phyloP scores from a whole-genome alignment of 306 rosid species.

The Acacia crassicarpa region DNA sequence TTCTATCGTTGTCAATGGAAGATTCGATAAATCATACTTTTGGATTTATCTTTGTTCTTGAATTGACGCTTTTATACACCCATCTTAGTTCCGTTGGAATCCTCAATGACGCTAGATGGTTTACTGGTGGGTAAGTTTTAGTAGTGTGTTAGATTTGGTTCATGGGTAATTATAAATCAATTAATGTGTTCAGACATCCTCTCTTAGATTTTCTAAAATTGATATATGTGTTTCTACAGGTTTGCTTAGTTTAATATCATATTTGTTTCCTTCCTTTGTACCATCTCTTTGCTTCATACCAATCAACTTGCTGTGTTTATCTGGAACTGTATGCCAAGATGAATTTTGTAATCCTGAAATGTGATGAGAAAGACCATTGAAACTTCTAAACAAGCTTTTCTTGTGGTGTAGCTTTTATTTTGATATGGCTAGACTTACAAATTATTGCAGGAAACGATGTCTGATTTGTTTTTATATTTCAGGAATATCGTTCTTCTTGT shows the following conservation, averaged over 20 bases:
- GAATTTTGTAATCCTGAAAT: slow-evolving; percentile 5
- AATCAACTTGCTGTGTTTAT: background rate
- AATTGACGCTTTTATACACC: slow-evolving; percentile 24
- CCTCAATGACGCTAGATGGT: slow-evolving; percentile 30
- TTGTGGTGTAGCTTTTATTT: background rate
- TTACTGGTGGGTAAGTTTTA: slow-evolving; percentile 28
- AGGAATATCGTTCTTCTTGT: slow-evolving; percentile 27
- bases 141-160: background rate
- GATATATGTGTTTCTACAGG: background rate
- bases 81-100: slow-evolving; percentile 25
- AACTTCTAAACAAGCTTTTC: slow-evolving; percentile 16
- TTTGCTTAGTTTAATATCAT: background rate
- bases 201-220: slow-evolving; percentile 28
- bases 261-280: background rate
- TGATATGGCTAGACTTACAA: slow-evolving; percentile 4
- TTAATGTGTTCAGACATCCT: slow-evolving; percentile 29
- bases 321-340: background rate
- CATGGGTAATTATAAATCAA: slow-evolving; percentile 14
- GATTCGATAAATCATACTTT: slow-evolving; percentile 26
- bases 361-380: background rate
- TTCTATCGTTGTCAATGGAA: slow-evolving; percentile 25
- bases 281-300: background rate
- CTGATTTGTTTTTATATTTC: slow-evolving; percentile 30
- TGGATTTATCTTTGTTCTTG: slow-evolving; percentile 15
- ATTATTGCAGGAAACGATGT: background rate